phyloP scores from a whole-genome alignment of 2,329 filamentous ascomycete genomes.

The Hymenoscyphus linearis region DNA sequence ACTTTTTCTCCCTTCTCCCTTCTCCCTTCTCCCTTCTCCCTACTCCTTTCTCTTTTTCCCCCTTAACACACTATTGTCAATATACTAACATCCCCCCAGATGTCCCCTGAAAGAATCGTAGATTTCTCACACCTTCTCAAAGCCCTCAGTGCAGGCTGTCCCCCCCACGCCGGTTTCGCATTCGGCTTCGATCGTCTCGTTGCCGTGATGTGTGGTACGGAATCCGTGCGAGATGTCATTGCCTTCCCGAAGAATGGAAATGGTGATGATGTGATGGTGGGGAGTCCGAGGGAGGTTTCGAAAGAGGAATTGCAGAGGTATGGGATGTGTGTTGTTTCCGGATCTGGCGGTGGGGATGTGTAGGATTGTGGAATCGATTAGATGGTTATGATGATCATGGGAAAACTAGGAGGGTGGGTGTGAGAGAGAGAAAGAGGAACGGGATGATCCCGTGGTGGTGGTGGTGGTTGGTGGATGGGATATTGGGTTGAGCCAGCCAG shows the following conservation, averaged over 20 bases:
- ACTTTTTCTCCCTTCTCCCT: background rate
- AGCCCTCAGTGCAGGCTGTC: slow-evolving; percentile 79
- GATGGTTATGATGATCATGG: no score
- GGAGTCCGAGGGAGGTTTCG: slow-evolving; percentile 66
- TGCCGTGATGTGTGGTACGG: slow-evolving; percentile 69
- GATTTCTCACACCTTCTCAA: slow-evolving; percentile 84
- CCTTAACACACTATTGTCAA: no score
- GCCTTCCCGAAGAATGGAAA: slow-evolving; percentile 93
- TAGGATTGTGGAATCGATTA: no score
- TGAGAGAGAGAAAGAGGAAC: background rate
- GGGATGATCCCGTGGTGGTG: no score
- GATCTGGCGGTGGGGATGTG: background rate
- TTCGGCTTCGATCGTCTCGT: slow-evolving; percentile 86
- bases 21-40: background rate
- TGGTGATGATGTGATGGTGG: slow-evolving; percentile 80
- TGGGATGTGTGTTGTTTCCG: slow-evolving; percentile 17
- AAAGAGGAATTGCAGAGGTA: slow-evolving; percentile 38
- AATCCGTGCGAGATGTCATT: slow-evolving; percentile 86
- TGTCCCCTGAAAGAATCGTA: slow-evolving; percentile 54
- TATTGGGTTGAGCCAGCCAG: no score
- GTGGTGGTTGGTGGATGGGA: no score
- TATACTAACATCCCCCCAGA: slow-evolving; percentile 16
- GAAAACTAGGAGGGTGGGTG: background rate
- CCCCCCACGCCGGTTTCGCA: slow-evolving; percentile 90
- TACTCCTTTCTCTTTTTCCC: background rate